A percentile compares a stretch with the other conserved stretches of the same genome.
These are phyloP conservation scores for Euclidium syriacum DNA, from an alignment of 345 rosid genomes.

Conservation along the genomic window DNA sequence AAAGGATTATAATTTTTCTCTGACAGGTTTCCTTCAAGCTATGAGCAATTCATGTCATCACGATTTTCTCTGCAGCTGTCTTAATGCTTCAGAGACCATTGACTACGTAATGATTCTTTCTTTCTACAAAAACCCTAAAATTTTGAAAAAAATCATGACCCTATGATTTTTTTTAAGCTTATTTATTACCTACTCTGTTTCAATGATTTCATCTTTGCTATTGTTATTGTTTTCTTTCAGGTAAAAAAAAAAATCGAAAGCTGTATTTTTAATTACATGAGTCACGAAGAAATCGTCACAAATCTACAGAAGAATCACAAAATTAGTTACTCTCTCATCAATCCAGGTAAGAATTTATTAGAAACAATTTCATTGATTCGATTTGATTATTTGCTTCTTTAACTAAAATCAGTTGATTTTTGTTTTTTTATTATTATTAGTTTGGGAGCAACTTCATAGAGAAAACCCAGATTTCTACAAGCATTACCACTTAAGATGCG, in stretches of 20 bases:
- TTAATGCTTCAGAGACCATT: background rate
- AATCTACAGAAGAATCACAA: background rate
- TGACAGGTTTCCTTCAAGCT: background rate
- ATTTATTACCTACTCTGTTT: background rate
- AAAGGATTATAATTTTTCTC: background rate
- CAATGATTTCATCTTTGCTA: background rate
- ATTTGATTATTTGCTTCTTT: no score
- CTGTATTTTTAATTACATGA: background rate
- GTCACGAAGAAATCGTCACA: background rate
- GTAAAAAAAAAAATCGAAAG: background rate
- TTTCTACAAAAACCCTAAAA: background rate
- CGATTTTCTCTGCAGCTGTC: background rate
- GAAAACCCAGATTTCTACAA: background rate
- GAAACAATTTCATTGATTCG: no score
- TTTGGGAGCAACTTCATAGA: constrained; percentile 18
- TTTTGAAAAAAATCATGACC: no score
- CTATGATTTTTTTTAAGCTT: background rate
- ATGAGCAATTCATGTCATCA: background rate
- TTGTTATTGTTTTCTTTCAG: background rate
- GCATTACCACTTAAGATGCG: background rate
- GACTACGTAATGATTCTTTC: background rate
- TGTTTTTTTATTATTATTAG: constrained; percentile 4
- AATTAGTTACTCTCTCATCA: background rate
- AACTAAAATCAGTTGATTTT: background rate
- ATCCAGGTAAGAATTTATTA: no score